These are phyloP conservation scores for Penicillium bialowiezense DNA, from an alignment of 495 filamentous ascomycete species.

Conservation along the genomic window DNA sequence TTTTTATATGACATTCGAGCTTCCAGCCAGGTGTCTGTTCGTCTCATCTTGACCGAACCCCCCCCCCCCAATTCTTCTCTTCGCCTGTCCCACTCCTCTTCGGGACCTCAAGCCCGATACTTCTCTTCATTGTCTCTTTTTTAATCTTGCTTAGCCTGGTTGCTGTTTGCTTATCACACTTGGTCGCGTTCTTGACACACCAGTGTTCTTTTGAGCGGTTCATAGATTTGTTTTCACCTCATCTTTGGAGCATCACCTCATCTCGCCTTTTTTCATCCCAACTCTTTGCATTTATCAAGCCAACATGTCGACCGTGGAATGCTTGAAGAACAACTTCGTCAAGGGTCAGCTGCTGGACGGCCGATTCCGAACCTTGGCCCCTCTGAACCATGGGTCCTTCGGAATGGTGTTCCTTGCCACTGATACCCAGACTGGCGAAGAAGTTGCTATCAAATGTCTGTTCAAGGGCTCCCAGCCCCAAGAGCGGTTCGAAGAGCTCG, in stretches of 20 bases:
- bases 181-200: slow-evolving; percentile 39
- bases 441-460: slow-evolving; percentile 92
- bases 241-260: slow-evolving; percentile 15
- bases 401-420: slow-evolving; percentile 94
- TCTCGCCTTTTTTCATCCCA: slow-evolving; percentile 1
- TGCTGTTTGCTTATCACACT: slow-evolving; percentile 27
- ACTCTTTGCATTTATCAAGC: slow-evolving; percentile 21
- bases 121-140: slow-evolving; percentile 35
- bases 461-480: slow-evolving; percentile 69
- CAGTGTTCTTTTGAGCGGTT: slow-evolving; percentile 25
- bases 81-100: slow-evolving; percentile 14
- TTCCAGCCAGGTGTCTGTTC: slow-evolving; percentile 31
- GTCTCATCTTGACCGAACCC: slow-evolving; percentile 16
- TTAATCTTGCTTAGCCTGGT: slow-evolving; percentile 39
- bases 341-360: slow-evolving; percentile 73
- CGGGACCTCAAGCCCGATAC: slow-evolving; percentile 32
- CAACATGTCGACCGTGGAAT: slow-evolving; percentile 64
- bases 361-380: slow-evolving; percentile 85
- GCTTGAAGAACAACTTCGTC: slow-evolving; percentile 70
- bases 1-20: slow-evolving; percentile 62
- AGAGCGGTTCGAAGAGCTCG: slow-evolving; percentile 83
- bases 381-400: slow-evolving; percentile 97
- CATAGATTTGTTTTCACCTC: slow-evolving; percentile 23
- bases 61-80: slow-evolving; percentile 27
- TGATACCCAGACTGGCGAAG: slow-evolving; percentile 68